Base-by-base conservation (phyloP, 108 stramenopile genomes). In the Skeletonema grethae region DNA sequence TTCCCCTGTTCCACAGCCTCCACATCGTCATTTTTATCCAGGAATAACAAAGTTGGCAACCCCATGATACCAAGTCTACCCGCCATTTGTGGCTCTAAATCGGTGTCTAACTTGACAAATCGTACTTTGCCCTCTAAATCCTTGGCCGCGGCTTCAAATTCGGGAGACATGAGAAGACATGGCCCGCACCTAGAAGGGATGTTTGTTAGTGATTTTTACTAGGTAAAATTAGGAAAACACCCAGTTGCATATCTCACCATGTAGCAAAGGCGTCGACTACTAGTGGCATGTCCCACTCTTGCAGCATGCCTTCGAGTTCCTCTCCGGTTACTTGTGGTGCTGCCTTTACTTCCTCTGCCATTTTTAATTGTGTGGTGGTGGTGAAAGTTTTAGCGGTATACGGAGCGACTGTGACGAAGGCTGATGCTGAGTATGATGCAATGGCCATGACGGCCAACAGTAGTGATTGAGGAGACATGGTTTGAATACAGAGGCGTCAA, bases 191-290 rank as follows among this genome's bases (percentile, higher is more conserved):
- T n/a, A n/a, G n/a, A n/a, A n/a, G n/a, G n/a, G n/a, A n/a, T n/a
- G n/a, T n/a, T n/a, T n/a, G n/a, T n/a, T n/a, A n/a, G n/a, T n/a
- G n/a, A n/a, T n/a, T n/a, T n/a, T n/a, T n/a, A n/a, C n/a, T n/a
- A n/a, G n/a, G n/a, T n/a, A n/a, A n/a, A n/a, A n/a, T n/a, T n/a
- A n/a, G n/a, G n/a, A n/a, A n/a, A n/a, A n/a, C n/a, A n/a, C n/a
- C n/a, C n/a, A n/a, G n/a, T n/a, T n/a, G n/a, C n/a, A n/a, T n/a
- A n/a, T n/a, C n/a, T n/a, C n/a, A n/a, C 88, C 89, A 93, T 13
- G 91, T 93, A 3, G 89, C 92, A 66, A 90, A 93, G n/a, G 92
- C 92, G 81, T 93, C 92, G 12, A 93, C 77, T 1, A 93, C 88
- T 11, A 93, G 65, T 13, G 92, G 92, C 25, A 55, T 50, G 43